Evolutionary conservation across 2,329 filamentous ascomycete genomes (phyloP).

Genomic region (Fusarium sulawesiense): DNA sequence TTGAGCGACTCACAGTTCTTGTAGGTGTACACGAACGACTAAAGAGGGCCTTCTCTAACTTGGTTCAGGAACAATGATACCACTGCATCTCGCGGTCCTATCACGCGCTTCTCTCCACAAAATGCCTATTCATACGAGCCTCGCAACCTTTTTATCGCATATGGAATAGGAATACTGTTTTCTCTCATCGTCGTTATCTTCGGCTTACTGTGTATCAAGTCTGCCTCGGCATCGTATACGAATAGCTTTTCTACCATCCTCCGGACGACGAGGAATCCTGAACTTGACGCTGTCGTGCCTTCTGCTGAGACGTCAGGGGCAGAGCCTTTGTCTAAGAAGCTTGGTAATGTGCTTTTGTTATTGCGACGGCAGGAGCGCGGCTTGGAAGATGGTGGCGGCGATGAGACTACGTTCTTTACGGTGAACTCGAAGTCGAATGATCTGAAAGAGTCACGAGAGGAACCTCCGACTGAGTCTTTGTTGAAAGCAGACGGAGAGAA

Average conservation of each 20-base stretch:
- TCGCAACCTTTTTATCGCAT: constrained; percentile 19
- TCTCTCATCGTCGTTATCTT: background rate
- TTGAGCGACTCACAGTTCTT: background rate
- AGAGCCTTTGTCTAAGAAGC: constrained; percentile 1
- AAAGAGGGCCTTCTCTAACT: too few species aligned
- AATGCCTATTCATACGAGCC: constrained; percentile 10
- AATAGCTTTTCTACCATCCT: constrained; percentile 17
- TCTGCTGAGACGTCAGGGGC: background rate
- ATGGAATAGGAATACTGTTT: background rate
- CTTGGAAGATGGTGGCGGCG: accelerated
- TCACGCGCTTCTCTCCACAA: background rate
- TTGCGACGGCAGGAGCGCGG: background rate
- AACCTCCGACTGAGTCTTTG: background rate
- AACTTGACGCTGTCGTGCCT: background rate
- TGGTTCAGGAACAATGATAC: too few species aligned
- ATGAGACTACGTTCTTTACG: background rate
- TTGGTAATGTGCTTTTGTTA: background rate
- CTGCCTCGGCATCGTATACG: background rate
- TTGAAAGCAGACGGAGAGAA: too few species aligned
- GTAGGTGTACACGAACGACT: background rate
- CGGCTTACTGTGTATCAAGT: background rate
- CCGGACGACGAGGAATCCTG: background rate
- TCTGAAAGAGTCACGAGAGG: accelerated
- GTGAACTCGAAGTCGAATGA: background rate
- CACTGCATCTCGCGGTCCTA: background rate